These are phyloP conservation scores for Eucalyptus paniculata DNA, from an alignment of 345 rosid genomes.

Conservation along the genomic window DNA sequence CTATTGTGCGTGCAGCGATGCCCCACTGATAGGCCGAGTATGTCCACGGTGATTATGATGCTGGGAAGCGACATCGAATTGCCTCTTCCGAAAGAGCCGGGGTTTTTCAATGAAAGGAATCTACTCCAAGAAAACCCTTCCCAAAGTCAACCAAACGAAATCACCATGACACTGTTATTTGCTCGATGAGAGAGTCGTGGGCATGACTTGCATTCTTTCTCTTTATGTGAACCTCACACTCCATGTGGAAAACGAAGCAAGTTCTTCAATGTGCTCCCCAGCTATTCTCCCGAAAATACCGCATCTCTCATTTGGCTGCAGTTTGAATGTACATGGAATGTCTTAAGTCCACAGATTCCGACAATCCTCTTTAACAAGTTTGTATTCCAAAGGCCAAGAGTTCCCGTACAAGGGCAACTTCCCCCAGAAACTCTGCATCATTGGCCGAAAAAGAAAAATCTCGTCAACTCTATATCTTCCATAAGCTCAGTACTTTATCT, in stretches of 20 bases:
- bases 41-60: constrained; percentile 28
- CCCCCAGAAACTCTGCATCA: background rate
- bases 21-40: constrained; percentile 33
- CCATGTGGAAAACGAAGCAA: background rate
- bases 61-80: constrained; percentile 21
- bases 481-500: background rate
- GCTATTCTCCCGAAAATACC: background rate
- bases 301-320: background rate
- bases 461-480: background rate
- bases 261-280: background rate
- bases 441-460: background rate
- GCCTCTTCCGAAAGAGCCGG: constrained; percentile 32
- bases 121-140: background rate
- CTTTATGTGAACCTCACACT: background rate
- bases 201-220: background rate
- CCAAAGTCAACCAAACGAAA: background rate
- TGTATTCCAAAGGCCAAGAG: background rate
- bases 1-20: constrained; percentile 31
- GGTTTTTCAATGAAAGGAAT: background rate
- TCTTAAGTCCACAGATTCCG: background rate
- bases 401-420: background rate
- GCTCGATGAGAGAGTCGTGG: background rate
- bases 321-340: background rate
- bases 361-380: background rate
- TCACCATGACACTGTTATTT: background rate